Evolutionary conservation across 2,329 filamentous ascomycete genomes (phyloP), one percentile per base, ranked within the genome.

Genomic region (Colletotrichum sp.): DNA sequence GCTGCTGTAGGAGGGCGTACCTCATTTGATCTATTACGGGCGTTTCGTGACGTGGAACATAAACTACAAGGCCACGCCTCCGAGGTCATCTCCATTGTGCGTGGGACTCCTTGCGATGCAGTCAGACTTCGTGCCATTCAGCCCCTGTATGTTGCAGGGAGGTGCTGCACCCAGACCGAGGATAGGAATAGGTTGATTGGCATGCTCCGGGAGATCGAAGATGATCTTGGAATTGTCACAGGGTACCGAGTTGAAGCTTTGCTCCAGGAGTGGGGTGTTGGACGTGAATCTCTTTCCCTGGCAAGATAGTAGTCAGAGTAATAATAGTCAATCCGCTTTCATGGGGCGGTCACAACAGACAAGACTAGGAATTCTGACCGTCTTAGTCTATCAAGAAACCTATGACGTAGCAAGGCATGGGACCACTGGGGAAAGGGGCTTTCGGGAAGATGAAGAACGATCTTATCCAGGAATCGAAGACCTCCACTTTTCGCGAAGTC

Each of bases 111-210:
- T 22, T 28, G 34, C 25, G 34, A 43, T 28, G 34, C 34, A 25
- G 34, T 65, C n/a, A 39, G 30, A 32, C 61, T 43, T 36, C 15
- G 15, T 18, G 34, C 61, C 2, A 65, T 65, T n/a, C 22, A 65
- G 61, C 61, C 61, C 34, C 61, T 64, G 13, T 39, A 64, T 39
- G 30, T 65, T 32, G 34, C 34, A 15, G 34, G 34, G 8, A 43
- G 61, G 25, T 27, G 22, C 15, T 48, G 34, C 7, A 65, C 5
- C 6, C 61, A 32, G 1, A 18, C 25, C 15, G 43, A 52, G 43
- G 43, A 52, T 8, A 52, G 43, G 43, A 22, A 52, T 52, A 52
- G n/a, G n/a, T 13, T 52, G n/a, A n/a, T 52, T 22, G n/a, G 43
- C 18, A 52, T 52, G 43, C 43, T 52, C n/a, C 43, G n/a, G 12